These are phyloP conservation scores for Pseudogymnoascus sp. DNA, from an alignment of 2,329 filamentous ascomycete genomes.

Conservation along the genomic window DNA sequence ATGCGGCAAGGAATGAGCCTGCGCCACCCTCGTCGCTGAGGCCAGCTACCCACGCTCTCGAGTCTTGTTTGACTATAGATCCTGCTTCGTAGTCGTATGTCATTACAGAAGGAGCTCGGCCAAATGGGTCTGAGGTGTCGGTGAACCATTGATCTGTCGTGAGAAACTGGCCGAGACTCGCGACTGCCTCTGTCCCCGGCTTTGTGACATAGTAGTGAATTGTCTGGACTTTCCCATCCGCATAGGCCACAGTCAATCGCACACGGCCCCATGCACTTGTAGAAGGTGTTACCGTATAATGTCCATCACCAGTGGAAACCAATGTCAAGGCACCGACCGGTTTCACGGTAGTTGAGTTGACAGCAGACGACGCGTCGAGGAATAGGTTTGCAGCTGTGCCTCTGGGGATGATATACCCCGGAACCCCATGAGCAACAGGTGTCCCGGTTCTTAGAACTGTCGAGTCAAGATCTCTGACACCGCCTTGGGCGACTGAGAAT, in stretches of 20 bases:
- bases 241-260: conserved; percentile 41
- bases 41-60: conserved; percentile 51
- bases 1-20: conserved; percentile 47
- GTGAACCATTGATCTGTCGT: conserved; percentile 47
- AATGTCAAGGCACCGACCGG: conserved; percentile 35
- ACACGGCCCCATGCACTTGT: conserved; percentile 42
- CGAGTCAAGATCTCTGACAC: conserved; percentile 41
- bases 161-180: conserved; percentile 45
- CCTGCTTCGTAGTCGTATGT: conserved; percentile 46
- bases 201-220: conserved; percentile 52
- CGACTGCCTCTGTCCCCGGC: conserved; percentile 35
- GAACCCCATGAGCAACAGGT: conserved; percentile 45
- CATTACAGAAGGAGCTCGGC: conserved; percentile 47
- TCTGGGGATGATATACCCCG: conserved; percentile 46
- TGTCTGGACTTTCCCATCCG: conserved; percentile 41
- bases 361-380: conserved; percentile 34
- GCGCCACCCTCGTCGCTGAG: conserved; percentile 54
- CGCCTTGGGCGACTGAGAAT: conserved; percentile 41
- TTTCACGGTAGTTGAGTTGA: conserved; percentile 34
- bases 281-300: conserved; percentile 39
- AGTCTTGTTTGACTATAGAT: conserved; percentile 38
- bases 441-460: conserved; percentile 36
- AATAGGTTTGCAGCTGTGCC: conserved; percentile 41
- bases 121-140: conserved; percentile 45
- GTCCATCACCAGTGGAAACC: conserved; percentile 23